A percentile compares a stretch with the other conserved stretches of the same genome.
Conservation (phyloP, 345 rosid genomes). For the Eucalyptus decipiens region DNA sequence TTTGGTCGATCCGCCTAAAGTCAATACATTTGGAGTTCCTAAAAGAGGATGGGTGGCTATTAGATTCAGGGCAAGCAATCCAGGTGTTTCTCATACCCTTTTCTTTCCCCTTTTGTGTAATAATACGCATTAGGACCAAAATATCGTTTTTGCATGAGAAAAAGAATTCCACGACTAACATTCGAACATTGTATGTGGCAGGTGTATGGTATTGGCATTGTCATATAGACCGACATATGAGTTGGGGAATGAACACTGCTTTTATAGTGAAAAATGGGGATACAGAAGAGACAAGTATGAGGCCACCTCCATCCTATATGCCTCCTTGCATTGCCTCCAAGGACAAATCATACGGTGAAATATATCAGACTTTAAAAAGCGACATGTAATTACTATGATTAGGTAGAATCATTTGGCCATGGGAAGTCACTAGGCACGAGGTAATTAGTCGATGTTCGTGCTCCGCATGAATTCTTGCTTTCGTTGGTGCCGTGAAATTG, state of each 20-base stretch:
- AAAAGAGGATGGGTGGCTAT: background rate
- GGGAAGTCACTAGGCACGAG: background rate
- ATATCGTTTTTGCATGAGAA: background rate
- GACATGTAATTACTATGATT: background rate
- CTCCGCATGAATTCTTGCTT: no score
- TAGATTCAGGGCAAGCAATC: background rate
- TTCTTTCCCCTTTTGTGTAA: background rate
- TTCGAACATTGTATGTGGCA: background rate
- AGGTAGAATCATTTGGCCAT: background rate
- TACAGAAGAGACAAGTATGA: background rate
- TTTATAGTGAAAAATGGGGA: slow-evolving; percentile 10
- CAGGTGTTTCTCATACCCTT: background rate
- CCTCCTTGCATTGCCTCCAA: background rate
- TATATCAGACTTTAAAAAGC: background rate
- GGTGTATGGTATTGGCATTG: slow-evolving; percentile 27
- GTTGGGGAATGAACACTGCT: slow-evolving; percentile 16
- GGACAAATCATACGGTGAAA: background rate
- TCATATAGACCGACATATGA: slow-evolving; percentile 5
- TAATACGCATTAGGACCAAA: background rate
- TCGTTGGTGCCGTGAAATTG: no score
- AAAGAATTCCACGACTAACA: background rate
- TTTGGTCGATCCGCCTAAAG: background rate
- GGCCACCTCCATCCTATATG: background rate
- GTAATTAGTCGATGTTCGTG: no score
- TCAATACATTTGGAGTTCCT: background rate